These are phyloP conservation scores for Coelastrella sp. DNA, from an alignment of 139 green algal species.

Conservation along the genomic window DNA sequence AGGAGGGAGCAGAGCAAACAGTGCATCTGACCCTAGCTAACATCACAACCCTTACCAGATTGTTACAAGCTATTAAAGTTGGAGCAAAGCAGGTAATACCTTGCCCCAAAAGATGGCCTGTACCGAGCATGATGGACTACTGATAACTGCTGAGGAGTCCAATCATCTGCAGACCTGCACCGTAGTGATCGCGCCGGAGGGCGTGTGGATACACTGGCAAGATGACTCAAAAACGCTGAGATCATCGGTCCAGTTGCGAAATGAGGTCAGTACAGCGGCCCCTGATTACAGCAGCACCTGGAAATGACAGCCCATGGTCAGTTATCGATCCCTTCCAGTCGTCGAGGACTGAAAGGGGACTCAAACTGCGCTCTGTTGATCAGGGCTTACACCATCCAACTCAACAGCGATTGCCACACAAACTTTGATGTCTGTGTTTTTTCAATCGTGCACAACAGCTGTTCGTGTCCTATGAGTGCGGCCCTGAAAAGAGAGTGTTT, in stretches of 20 bases:
- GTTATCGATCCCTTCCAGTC: neutral
- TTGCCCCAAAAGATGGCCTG: neutral
- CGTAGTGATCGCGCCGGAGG: constrained; percentile 46
- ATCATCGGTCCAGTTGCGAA: constrained; percentile 54
- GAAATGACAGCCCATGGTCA: neutral
- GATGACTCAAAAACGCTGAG: constrained; percentile 70
- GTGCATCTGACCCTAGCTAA: constrained; percentile 35
- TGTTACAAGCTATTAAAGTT: constrained; percentile 59
- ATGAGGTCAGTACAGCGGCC: constrained; percentile 43
- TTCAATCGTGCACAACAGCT: constrained; percentile 42
- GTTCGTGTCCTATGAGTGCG: constrained; percentile 54
- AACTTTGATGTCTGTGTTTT: neutral
- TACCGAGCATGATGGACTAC: neutral
- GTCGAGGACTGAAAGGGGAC: too few relatives aligned
- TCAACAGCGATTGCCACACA: neutral
- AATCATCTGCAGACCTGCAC: constrained; percentile 47
- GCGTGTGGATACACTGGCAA: constrained; percentile 59
- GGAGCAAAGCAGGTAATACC: constrained; percentile 55
- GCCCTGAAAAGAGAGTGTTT: constrained; percentile 40
- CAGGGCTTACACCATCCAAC: too few relatives aligned
- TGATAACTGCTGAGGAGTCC: neutral
- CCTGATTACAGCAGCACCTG: neutral
- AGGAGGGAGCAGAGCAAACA: neutral
- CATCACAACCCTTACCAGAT: constrained; percentile 41
- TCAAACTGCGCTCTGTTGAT: neutral